Evolutionary conservation across 2,329 filamentous ascomycete species (phyloP).

Genomic region (Calonectria pauciramosa): DNA sequence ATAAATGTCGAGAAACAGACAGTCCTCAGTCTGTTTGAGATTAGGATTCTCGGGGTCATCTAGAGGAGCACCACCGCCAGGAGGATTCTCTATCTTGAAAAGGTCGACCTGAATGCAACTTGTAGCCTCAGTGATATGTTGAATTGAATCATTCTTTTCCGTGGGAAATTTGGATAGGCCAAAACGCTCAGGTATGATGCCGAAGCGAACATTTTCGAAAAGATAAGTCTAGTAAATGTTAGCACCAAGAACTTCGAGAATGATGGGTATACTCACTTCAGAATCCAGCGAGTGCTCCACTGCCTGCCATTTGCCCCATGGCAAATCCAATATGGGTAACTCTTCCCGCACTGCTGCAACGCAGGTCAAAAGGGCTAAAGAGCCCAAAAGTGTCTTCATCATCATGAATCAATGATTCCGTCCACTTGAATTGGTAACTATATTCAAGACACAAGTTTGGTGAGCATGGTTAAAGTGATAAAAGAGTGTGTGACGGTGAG

Average conservation of each 20-base stretch:
- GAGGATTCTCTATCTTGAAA: neutral
- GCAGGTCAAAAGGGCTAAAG: neutral
- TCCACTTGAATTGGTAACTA: neutral
- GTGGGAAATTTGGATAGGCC: neutral
- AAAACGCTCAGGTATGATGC: conserved; percentile 14
- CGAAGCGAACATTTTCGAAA: conserved; percentile 30
- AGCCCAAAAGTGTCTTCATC: neutral
- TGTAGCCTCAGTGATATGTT: neutral
- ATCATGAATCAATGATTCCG: neutral
- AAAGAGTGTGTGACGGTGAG: neutral
- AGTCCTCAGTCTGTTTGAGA: conserved; percentile 55
- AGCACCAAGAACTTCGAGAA: neutral
- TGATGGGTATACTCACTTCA: neutral
- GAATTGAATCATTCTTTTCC: neutral
- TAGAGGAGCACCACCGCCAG: conserved; percentile 1
- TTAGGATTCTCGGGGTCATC: neutral
- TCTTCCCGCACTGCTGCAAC: neutral
- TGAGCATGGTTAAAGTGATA: neutral
- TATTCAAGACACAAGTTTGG: too few species aligned
- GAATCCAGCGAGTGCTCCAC: neutral
- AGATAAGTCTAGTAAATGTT: conserved; percentile 7
- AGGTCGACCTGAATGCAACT: conserved; percentile 19
- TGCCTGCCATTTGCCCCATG: conserved; percentile 17
- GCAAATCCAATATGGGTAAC: neutral
- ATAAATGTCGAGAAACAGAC: conserved; percentile 64